These are phyloP conservation scores for Pseudocercospora cruenta DNA, from an alignment of 2,329 filamentous ascomycete species.

Conservation along the genomic window DNA sequence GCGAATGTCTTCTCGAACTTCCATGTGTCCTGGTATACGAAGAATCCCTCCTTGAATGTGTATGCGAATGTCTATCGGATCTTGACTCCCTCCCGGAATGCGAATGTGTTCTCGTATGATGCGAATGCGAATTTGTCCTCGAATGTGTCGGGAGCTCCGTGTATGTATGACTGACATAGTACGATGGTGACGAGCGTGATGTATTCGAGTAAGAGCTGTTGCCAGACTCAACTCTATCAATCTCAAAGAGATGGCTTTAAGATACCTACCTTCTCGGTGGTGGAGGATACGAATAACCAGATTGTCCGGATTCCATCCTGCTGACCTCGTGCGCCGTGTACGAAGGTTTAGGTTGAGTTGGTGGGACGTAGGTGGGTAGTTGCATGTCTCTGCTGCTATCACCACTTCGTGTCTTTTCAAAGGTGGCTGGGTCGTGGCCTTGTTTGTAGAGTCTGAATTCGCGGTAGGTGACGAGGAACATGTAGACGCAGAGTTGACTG, in stretches of 20 bases:
- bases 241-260: background rate
- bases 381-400: background rate
- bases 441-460: slow-evolving; percentile 1
- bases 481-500: background rate
- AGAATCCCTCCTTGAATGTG: background rate
- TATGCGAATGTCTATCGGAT: background rate
- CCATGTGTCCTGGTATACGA: background rate
- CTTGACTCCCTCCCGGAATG: background rate
- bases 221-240: background rate
- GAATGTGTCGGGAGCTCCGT: background rate
- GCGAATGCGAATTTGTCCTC: background rate
- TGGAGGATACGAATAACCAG: background rate
- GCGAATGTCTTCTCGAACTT: background rate
- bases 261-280: background rate
- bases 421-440: background rate
- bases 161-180: background rate
- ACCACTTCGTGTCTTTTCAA: background rate
- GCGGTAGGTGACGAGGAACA: slow-evolving; percentile 1
- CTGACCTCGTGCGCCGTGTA: background rate
- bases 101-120: background rate
- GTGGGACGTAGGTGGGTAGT: background rate
- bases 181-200: background rate
- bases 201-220: background rate
- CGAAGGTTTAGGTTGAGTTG: background rate
- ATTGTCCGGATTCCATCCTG: background rate